Evolutionary conservation across 306 rosid species (phyloP).

Genomic region (Dalbergia oliveri): DNA sequence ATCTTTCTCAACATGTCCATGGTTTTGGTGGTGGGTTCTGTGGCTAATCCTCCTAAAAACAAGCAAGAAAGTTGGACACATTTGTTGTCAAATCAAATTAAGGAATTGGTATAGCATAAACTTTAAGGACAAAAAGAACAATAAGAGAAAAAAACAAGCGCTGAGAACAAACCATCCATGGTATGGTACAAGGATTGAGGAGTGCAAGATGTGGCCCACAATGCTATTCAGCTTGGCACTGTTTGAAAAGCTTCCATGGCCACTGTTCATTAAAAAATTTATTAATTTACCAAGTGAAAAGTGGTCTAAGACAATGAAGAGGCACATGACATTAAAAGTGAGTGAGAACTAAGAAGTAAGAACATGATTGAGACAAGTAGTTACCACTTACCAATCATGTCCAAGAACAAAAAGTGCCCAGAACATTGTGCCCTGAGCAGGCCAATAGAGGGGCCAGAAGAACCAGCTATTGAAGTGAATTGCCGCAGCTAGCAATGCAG

Average conservation of each 20-base stretch:
- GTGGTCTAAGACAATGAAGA: neutral
- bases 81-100: neutral
- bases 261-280: conserved; percentile 51
- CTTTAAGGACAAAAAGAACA: neutral
- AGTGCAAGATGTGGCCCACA: conserved; percentile 77
- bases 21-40: conserved; percentile 84
- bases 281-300: neutral
- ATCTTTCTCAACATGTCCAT: conserved; percentile 84
- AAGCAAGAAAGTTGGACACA: too few species aligned
- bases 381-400: conserved; percentile 66
- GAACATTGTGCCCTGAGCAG: conserved; percentile 80
- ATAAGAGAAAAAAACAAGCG: neutral
- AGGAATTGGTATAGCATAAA: neutral
- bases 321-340: neutral
- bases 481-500: conserved; percentile 53
- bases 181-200: conserved; percentile 78
- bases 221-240: conserved; percentile 56
- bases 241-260: conserved; percentile 91
- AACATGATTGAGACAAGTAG: neutral
- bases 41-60: conserved; percentile 80
- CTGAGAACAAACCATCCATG: conserved; percentile 71
- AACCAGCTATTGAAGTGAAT: conserved; percentile 51
- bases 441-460: conserved; percentile 73
- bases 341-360: neutral
- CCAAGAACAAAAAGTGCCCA: conserved; percentile 90